Conservation (phyloP, 148 eudicot genomes). For the Salicornia ramosissima region DNA sequence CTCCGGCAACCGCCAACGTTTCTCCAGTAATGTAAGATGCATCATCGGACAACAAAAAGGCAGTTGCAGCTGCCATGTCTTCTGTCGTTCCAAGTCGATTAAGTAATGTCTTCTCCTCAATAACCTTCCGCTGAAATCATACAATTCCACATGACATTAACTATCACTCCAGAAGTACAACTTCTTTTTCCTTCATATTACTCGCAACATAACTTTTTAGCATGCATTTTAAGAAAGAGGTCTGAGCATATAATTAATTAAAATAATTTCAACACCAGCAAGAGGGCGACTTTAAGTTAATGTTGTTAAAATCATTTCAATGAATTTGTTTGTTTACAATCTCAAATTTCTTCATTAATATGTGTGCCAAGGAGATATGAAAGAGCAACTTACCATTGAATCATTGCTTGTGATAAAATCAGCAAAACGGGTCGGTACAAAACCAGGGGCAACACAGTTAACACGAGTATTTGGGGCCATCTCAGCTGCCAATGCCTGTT, state of each 20-base stretch:
- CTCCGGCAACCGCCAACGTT: conserved; percentile 80
- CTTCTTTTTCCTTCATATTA: too few species aligned
- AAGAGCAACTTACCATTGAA: conserved; percentile 42
- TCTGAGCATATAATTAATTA: too few species aligned
- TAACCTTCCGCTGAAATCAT: conserved; percentile 42
- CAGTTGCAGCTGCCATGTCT: conserved; percentile 91
- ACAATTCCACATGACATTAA: background rate
- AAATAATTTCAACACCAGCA: too few species aligned
- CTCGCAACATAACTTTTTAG: too few species aligned
- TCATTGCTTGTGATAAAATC: conserved; percentile 46
- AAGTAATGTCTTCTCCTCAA: conserved; percentile 59
- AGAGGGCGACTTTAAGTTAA: too few species aligned
- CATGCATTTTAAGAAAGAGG: too few species aligned
- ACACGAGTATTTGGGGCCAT: conserved; percentile 96
- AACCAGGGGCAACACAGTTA: conserved; percentile 89
- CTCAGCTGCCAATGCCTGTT: conserved; percentile 78
- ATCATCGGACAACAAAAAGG: conserved; percentile 89
- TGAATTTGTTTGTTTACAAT: too few species aligned
- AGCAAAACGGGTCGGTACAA: conserved; percentile 81
- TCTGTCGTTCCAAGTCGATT: conserved; percentile 84
- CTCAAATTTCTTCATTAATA: too few species aligned
- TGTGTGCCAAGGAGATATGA: too few species aligned
- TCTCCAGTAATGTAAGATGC: conserved; percentile 92
- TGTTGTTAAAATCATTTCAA: too few species aligned
- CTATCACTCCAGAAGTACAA: background rate